Evolutionary conservation across 352 stramenopile species (phyloP).

Genomic region (Aphanomyces invadans): DNA sequence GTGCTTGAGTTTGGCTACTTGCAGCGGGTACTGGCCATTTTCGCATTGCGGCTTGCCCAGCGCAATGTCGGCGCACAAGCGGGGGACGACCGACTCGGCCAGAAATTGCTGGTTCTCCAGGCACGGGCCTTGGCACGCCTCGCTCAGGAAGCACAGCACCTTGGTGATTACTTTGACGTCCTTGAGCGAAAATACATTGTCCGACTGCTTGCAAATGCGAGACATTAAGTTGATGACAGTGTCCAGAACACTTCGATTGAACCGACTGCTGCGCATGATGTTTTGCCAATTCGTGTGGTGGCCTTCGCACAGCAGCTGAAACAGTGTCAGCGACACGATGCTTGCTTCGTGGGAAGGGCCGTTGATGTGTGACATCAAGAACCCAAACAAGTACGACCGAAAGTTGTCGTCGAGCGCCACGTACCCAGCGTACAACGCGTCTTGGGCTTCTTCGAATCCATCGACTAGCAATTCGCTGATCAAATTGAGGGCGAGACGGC

Average conservation of each 20-base stretch:
- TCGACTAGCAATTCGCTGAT: slow-evolving; percentile 21
- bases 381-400: neutral
- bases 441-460: slow-evolving; percentile 16
- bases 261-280: slow-evolving; percentile 13
- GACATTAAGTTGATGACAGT: slow-evolving; percentile 8
- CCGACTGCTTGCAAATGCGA: slow-evolving; percentile 7
- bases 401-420: neutral
- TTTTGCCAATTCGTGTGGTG: slow-evolving; percentile 21
- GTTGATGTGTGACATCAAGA: slow-evolving; percentile 17
- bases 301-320: slow-evolving; percentile 21
- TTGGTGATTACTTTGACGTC: slow-evolving; percentile 15
- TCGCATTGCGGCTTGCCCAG: neutral
- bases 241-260: slow-evolving; percentile 7
- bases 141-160: slow-evolving; percentile 15
- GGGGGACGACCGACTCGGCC: slow-evolving; percentile 12
- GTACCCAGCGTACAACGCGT: slow-evolving; percentile 8
- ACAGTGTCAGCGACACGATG: slow-evolving; percentile 4
- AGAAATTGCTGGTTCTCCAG: slow-evolving; percentile 20
- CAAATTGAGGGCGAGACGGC: neutral
- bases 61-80: slow-evolving; percentile 1
- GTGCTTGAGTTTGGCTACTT: slow-evolving; percentile 5
- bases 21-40: neutral
- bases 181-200: neutral
- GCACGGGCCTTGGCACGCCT: slow-evolving; percentile 23
- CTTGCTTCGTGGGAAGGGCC: neutral